Percentiles rank a stretch among this genome's conserved stretches.
Evolutionary conservation across 1,284 basidiomycete genomes (phyloP).

Genomic region (Hypsizygus ulmarius): DNA sequence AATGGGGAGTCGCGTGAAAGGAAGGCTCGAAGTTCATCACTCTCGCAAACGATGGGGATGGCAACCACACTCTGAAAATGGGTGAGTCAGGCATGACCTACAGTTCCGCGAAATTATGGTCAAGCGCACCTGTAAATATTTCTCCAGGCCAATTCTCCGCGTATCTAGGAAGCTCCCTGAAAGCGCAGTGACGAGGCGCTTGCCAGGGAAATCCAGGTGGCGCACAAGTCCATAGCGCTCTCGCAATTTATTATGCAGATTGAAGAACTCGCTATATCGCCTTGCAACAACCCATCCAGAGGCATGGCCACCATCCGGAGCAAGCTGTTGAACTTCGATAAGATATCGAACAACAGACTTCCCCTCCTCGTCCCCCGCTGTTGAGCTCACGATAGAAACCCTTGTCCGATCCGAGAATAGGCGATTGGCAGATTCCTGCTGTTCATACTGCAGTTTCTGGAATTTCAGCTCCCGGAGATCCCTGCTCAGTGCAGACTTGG

Average conservation of each 20-base stretch:
- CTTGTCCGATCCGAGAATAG: slow-evolving; percentile 78
- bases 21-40: slow-evolving; percentile 81
- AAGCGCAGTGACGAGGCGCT: slow-evolving; percentile 81
- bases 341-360: slow-evolving; percentile 90
- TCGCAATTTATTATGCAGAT: slow-evolving; percentile 81
- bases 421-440: slow-evolving; percentile 84
- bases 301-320: slow-evolving; percentile 68
- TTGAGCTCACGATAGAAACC: slow-evolving; percentile 76
- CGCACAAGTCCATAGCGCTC: slow-evolving; percentile 70
- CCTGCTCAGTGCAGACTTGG: slow-evolving; percentile 75
- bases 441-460: slow-evolving; percentile 88
- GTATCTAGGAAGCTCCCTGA: slow-evolving; percentile 84
- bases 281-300: slow-evolving; percentile 91
- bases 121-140: slow-evolving; percentile 77
- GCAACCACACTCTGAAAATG: slow-evolving; percentile 77
- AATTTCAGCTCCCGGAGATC: slow-evolving; percentile 85
- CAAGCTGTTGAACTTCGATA: slow-evolving; percentile 87
- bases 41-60: slow-evolving; percentile 77
- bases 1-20: slow-evolving; percentile 84
- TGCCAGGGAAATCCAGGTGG: slow-evolving; percentile 84
- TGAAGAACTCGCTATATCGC: slow-evolving; percentile 92
- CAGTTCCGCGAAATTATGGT: background rate
- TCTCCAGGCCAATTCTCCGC: slow-evolving; percentile 77
- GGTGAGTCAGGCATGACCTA: slow-evolving; percentile 4
- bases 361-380: slow-evolving; percentile 77